Evolutionary conservation across 129 eudicot genomes (phyloP).

Genomic region (Arctium lappa): DNA sequence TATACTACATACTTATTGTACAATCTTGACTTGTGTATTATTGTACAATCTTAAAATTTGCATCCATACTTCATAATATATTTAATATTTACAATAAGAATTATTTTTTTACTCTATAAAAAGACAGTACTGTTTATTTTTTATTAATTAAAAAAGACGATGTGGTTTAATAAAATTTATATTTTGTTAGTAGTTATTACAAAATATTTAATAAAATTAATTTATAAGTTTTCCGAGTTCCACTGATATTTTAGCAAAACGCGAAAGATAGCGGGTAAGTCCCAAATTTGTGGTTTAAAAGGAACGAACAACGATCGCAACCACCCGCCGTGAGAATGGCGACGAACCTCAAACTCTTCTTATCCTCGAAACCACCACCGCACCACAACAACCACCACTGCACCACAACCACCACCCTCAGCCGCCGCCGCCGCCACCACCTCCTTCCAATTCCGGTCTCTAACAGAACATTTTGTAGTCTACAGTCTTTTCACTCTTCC

Average conservation of each 20-base stretch:
- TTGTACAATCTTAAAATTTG: too few species aligned
- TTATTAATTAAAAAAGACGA: too few species aligned
- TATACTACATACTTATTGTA: too few species aligned
- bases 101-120: too few species aligned
- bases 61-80: too few species aligned
- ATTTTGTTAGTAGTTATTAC: too few species aligned
- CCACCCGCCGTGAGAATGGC: conserved; percentile 34
- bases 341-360: conserved; percentile 36
- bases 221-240: background rate
- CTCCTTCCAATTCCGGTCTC: conserved; percentile 23
- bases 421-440: conserved; percentile 9
- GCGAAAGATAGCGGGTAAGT: conserved; percentile 26
- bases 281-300: conserved; percentile 34
- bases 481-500: conserved; percentile 2
- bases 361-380: conserved; percentile 38
- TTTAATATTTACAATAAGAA: too few species aligned
- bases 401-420: conserved; percentile 7
- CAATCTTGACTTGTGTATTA: too few species aligned
- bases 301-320: conserved; percentile 11
- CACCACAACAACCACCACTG: conserved; percentile 5
- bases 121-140: too few species aligned
- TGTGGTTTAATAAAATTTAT: too few species aligned
- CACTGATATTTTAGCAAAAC: background rate
- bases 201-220: too few species aligned
- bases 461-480: conserved; percentile 16